Evolutionary conservation across 2,329 filamentous ascomycete species (phyloP), one percentile per base, ranked within the genome.

Genomic region (Aspergillus sp.): DNA sequence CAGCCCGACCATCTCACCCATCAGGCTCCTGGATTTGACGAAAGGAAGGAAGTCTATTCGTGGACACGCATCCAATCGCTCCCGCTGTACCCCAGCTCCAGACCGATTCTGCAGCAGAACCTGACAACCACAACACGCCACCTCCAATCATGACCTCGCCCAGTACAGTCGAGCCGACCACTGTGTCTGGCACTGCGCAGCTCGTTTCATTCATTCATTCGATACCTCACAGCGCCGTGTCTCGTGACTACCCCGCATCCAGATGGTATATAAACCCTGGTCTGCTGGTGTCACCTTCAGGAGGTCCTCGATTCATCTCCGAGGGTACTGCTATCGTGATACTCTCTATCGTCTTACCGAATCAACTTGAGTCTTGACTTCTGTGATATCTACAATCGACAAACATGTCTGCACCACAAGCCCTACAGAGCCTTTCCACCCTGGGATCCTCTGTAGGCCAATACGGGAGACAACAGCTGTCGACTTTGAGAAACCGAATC

Each of bases 241-340:
- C 63, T 59, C 55, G 59, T 65, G 64, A 66, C 64, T 65, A 66
- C 64, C 64, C 64, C 64, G 64, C 64, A 62, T 62, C 57, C 53
- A 20, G 59, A 57, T 55, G 56, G 39, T 61, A 66, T 66, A 66
- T 63, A 65, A 63, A 52, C 57, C 59, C 59, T 63, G 63, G 56
- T 49, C 36, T 47, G 56, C 61, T 59, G 56, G 29, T 49, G 39
- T 39, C 18, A 22, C 32, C 36, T 45, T 52, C 24, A 56, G 54
- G 16, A 26, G 16, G 20, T 14, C 18, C n/a, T 36, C 4, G 16
- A 12, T 39, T 42, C 18, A 7, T 12, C n/a, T 4, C 26, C 14
- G 36, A 29, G 26, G 7, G 26, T 29, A 29, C 39, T 54, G 10
- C 18, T 14, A 14, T 29, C 36, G 9, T 45, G 5, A 26, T 36